Base-by-base conservation (phyloP, 2,329 filamentous ascomycete species). In the Plenodomus tracheiphilus region DNA sequence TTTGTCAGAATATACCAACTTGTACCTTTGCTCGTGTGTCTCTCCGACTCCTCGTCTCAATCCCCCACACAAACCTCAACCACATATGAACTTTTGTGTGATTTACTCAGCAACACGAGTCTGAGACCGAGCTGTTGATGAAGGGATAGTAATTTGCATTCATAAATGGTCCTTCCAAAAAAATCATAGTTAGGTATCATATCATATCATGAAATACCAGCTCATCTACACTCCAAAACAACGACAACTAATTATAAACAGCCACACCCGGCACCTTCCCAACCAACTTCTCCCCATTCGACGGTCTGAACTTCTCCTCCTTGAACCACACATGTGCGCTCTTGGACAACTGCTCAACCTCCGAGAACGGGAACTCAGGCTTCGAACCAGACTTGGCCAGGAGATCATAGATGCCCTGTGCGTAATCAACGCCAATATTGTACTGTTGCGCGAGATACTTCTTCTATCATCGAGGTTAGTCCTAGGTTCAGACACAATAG, bases 401-500 rank as follows among this genome's bases (percentile, higher is more conserved):
- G 10, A 73, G 54, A 22, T 78, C 69, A 51, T 77, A 81, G 10
- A 81, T 75, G 4, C 73, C 77, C 41, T 70, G 63, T 0, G 79
- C 71, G 45, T 80, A 80, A 42, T 76, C 76, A 1, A 72, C 71
- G 6, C 72, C 70, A 41, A 82, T 79, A 51, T 77, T 76, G 63
- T 79, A 77, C 41, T 77, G 70, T 62, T 83, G 80, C 1, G 78
- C 77, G 1, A 82, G 70, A 56, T 82, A 82, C 51, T 79, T 79
- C 51, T 76, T 74, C 62, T 65, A 41, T 54, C 44, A 37, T 8
- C 4, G 9, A 16, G 2, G 17, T 15, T 15, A 25, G 7, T 45
- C 17, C 19, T 34, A 22, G 16, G 19, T 17, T 25, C 16, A 4
- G n/a, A n/a, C n/a, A n/a, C n/a, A n/a, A n/a, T n/a, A n/a, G n/a